These are phyloP conservation scores for Solanum etuberosum DNA, from an alignment of 257 asterid genomes.

Conservation along the genomic window DNA sequence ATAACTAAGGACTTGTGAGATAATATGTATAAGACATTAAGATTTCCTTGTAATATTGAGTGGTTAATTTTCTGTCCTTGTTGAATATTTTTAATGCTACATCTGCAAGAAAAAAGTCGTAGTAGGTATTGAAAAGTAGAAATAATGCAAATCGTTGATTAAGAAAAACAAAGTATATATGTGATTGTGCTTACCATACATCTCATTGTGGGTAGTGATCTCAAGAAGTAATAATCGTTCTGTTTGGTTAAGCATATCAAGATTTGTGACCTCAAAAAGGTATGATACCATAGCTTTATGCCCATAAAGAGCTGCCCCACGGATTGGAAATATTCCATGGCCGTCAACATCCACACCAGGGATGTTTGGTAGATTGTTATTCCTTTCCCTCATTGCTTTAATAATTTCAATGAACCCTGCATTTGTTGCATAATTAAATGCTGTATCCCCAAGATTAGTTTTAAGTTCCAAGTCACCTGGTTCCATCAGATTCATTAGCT, in stretches of 20 bases:
- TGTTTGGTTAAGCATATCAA: background rate
- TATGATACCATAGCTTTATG: background rate
- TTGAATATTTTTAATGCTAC: background rate
- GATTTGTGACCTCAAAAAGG: background rate
- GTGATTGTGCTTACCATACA: background rate
- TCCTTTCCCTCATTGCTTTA: background rate
- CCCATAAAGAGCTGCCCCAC: background rate
- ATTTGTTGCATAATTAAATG: conserved; percentile 10
- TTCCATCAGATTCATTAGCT: background rate
- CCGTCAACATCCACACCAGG: rapidly evolving
- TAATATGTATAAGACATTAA: background rate
- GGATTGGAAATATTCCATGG: background rate
- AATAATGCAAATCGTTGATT: background rate
- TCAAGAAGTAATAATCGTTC: background rate
- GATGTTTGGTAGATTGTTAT: background rate
- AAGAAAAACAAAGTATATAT: too few relatives aligned
- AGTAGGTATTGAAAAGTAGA: background rate
- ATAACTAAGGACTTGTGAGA: background rate
- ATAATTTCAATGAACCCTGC: conserved; percentile 1
- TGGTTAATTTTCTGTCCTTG: background rate
- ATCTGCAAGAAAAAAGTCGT: background rate
- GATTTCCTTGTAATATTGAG: background rate
- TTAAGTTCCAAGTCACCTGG: background rate
- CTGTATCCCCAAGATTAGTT: background rate
- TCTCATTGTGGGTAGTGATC: background rate